These are phyloP conservation scores for Fusarium secorum DNA, from an alignment of 2,329 filamentous ascomycete species.

Conservation along the genomic window DNA sequence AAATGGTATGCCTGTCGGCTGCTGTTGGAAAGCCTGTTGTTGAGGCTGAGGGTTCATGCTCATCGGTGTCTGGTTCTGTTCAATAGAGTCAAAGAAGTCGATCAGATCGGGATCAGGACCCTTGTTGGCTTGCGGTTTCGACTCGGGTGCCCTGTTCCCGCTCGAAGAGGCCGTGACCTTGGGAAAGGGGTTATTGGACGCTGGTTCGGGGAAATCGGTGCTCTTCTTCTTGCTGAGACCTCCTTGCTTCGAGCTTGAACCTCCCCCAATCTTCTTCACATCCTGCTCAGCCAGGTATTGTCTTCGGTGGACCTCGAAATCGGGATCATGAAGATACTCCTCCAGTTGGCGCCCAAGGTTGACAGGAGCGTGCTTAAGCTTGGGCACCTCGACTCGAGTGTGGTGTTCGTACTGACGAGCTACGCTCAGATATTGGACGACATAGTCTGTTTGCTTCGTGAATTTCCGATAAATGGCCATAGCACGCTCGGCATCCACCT, in stretches of 20 bases:
- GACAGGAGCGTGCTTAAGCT: constrained; percentile 95
- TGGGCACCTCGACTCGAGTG: constrained; percentile 92
- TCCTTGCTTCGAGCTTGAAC: constrained; percentile 41
- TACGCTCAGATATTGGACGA: constrained; percentile 87
- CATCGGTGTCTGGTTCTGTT: constrained; percentile 83
- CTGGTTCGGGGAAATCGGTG: constrained; percentile 48
- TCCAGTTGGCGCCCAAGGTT: constrained; percentile 89
- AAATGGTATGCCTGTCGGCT: constrained; percentile 39
- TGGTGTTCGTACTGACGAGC: constrained; percentile 92
- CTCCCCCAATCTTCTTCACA: constrained; percentile 64
- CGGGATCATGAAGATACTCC: constrained; percentile 92
- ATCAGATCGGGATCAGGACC: constrained; percentile 81
- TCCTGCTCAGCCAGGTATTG: constrained; percentile 92
- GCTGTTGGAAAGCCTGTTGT: constrained; percentile 47
- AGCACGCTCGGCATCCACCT: constrained; percentile 88
- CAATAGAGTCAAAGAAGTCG: constrained; percentile 94
- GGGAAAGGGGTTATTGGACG: constrained; percentile 56
- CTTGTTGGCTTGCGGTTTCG: constrained; percentile 62
- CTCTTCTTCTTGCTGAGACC: constrained; percentile 49
- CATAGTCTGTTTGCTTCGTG: constrained; percentile 88
- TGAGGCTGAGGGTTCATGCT: constrained; percentile 52
- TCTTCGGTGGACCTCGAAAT: constrained; percentile 91
- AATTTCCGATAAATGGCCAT: constrained; percentile 93
- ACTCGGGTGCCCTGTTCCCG: constrained; percentile 43
- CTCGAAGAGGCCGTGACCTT: constrained; percentile 42